These are phyloP conservation scores for Parietaria judaica DNA, from an alignment of 306 rosid genomes.

Conservation along the genomic window DNA sequence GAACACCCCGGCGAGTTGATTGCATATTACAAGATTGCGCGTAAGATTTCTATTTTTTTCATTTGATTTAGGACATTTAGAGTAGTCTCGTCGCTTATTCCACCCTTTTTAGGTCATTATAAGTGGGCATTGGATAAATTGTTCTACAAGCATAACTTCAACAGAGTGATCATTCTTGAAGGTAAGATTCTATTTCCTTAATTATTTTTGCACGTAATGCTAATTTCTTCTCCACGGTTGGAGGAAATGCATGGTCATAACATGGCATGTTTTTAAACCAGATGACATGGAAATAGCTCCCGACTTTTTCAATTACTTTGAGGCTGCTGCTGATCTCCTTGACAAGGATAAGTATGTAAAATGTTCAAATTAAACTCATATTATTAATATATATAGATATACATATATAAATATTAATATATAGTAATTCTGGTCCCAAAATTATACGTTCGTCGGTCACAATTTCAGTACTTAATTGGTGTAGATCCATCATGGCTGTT, in stretches of 20 bases:
- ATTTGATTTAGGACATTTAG: background rate
- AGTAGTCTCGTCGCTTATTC: background rate
- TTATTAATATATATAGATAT: too few species aligned
- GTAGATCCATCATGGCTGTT: constrained; percentile 90
- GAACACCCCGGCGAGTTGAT: constrained; percentile 85
- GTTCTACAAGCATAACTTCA: constrained; percentile 76
- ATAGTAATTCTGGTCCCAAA: background rate
- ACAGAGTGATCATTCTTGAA: constrained; percentile 83
- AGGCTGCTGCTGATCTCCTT: constrained; percentile 68
- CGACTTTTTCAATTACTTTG: constrained; percentile 92
- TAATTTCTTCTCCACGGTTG: background rate
- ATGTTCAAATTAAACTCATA: constrained; percentile 13
- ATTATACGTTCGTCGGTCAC: constrained; percentile 14
- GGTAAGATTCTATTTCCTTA: constrained; percentile 46
- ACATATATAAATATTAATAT: background rate
- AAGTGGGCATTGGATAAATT: constrained; percentile 92
- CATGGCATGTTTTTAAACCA: constrained; percentile 27
- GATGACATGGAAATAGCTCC: constrained; percentile 99
- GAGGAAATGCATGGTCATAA: constrained; percentile 19
- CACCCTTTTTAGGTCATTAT: constrained; percentile 64
- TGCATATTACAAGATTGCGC: constrained; percentile 93
- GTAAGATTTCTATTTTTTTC: constrained; percentile 31
- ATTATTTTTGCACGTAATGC: background rate
- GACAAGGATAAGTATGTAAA: constrained; percentile 83
- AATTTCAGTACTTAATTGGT: constrained; percentile 18